These are phyloP conservation scores for Globomyces sp. DNA, from an alignment of 371 early-diverging fungal genomes.

Conservation along the genomic window DNA sequence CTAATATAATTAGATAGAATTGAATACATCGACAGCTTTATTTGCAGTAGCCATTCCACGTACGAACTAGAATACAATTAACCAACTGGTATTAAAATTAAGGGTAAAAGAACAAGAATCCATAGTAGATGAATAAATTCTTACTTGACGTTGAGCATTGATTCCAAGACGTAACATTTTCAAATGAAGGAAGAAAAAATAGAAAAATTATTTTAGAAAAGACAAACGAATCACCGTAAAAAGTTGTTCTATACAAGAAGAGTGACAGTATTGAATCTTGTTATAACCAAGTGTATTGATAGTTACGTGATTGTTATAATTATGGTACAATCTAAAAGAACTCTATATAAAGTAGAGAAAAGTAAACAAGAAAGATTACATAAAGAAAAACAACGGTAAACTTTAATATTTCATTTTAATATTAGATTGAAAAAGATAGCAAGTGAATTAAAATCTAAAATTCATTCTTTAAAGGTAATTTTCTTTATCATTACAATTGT, in stretches of 20 bases:
- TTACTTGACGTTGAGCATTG: slow-evolving; percentile 2
- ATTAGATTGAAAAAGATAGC: neutral
- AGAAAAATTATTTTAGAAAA: neutral
- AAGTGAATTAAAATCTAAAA: slow-evolving; percentile 6
- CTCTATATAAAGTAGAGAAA: slow-evolving; percentile 5
- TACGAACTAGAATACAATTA: slow-evolving; percentile 13
- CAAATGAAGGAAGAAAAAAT: too few relatives aligned
- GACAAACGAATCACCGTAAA: neutral
- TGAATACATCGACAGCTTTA: slow-evolving; percentile 12
- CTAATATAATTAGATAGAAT: slow-evolving; percentile 40
- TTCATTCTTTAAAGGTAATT: neutral
- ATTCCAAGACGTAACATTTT: neutral
- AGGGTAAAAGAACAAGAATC: too few relatives aligned
- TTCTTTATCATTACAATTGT: too few relatives aligned
- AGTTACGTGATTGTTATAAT: too few relatives aligned
- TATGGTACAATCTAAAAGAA: neutral
- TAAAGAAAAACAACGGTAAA: neutral
- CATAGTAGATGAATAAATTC: neutral
- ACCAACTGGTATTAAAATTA: neutral
- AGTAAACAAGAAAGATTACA: neutral
- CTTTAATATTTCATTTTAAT: too few relatives aligned
- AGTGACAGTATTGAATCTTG: neutral
- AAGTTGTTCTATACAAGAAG: neutral
- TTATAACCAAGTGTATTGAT: too few relatives aligned
- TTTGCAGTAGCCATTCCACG: slow-evolving; percentile 16